phyloP scores from a whole-genome alignment of 768 basidiomycete genomes.

The Pulveroboletus ravenelii region DNA sequence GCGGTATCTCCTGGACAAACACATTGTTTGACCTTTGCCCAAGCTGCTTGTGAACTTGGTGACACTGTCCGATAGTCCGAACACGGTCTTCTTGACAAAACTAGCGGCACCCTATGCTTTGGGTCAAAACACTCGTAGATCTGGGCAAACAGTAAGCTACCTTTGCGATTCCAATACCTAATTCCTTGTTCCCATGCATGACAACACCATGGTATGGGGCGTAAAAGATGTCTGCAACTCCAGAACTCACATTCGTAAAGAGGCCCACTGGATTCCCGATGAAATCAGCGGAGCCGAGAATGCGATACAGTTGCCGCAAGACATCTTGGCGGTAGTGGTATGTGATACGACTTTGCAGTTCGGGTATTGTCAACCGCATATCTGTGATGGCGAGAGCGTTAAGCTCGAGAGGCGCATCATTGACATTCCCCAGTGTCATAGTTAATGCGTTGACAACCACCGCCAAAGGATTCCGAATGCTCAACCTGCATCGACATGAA shows the following conservation, averaged over 20 bases:
- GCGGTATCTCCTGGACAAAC: neutral
- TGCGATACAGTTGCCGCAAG: conserved; percentile 89
- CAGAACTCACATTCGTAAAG: conserved; percentile 97
- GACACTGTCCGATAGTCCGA: conserved; percentile 91
- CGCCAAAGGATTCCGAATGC: conserved; percentile 84
- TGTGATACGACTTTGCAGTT: conserved; percentile 77
- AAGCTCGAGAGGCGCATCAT: conserved; percentile 90
- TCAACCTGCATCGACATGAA: conserved; percentile 42
- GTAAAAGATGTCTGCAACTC: conserved; percentile 97
- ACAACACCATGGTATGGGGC: conserved; percentile 97
- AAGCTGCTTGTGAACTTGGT: conserved; percentile 98
- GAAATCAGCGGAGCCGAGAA: conserved; percentile 97
- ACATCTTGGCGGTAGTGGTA: conserved; percentile 95
- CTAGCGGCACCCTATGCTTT: conserved; percentile 83
- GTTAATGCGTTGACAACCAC: conserved; percentile 92
- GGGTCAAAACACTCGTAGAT: conserved; percentile 11
- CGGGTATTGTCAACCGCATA: conserved; percentile 80
- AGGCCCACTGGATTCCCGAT: conserved; percentile 94
- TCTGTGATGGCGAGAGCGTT: conserved; percentile 94
- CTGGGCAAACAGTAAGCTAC: conserved; percentile 34
- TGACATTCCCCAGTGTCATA: conserved; percentile 96
- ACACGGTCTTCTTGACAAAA: conserved; percentile 98
- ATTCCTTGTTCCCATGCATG: conserved; percentile 91
- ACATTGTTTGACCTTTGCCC: conserved; percentile 67
- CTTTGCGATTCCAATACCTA: conserved; percentile 93